Evolutionary conservation across 2,329 filamentous ascomycete genomes (phyloP).

Genomic region (Fusarium sp.): DNA sequence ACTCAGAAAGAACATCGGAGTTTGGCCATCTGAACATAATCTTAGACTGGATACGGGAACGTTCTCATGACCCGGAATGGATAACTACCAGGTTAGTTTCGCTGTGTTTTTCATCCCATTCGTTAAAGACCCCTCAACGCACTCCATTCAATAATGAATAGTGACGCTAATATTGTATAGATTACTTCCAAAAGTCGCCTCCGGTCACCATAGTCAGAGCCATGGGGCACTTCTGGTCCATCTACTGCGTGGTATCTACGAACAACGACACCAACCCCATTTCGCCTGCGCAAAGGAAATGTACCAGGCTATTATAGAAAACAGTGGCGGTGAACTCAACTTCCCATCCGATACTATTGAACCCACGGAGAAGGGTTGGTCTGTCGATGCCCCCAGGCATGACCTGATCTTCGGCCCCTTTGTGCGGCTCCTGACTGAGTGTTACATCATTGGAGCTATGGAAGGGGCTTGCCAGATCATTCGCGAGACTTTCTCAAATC

Average conservation of each 20-base stretch:
- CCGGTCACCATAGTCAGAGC: background rate
- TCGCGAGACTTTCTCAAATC: background rate
- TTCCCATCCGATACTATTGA: background rate
- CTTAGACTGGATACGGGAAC: background rate
- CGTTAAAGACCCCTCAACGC: background rate
- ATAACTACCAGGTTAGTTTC: constrained; percentile 9
- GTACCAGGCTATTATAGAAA: constrained; percentile 8
- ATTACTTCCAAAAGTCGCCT: constrained; percentile 15
- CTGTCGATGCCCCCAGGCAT: background rate
- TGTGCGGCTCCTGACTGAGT: constrained; percentile 11
- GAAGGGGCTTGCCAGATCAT: constrained; percentile 4
- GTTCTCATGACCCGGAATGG: constrained; percentile 1
- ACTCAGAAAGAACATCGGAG: constrained; percentile 4
- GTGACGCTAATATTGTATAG: background rate
- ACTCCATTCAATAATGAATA: background rate
- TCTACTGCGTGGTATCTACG: constrained; percentile 4
- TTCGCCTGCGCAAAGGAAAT: constrained; percentile 4
- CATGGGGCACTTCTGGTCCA: constrained; percentile 6
- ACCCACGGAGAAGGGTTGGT: constrained; percentile 1
- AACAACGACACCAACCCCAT: background rate
- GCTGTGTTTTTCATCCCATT: background rate
- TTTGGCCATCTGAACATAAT: constrained; percentile 1
- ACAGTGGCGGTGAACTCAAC: constrained; percentile 12
- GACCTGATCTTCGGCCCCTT: constrained; percentile 2
- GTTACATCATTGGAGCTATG: background rate